phyloP scores from a whole-genome alignment of 495 filamentous ascomycete genomes.

The Pyrenopolyporus hunteri region DNA sequence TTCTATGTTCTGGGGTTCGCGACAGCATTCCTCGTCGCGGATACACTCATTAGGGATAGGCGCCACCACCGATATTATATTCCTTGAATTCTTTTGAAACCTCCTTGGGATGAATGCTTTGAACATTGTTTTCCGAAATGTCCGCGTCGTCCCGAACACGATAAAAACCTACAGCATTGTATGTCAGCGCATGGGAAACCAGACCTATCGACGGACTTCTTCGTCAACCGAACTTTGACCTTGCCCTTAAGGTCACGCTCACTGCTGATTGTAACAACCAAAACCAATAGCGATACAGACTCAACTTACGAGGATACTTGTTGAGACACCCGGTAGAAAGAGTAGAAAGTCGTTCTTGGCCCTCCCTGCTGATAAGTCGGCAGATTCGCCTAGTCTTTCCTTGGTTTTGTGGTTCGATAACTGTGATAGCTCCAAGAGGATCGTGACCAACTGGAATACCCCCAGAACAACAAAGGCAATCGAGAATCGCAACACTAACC shows the following conservation, averaged over 20 bases:
- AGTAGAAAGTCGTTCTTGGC: slow-evolving; percentile 49
- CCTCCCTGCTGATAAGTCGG: slow-evolving; percentile 44
- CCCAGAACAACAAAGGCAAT: slow-evolving; percentile 54
- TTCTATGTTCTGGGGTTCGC: too few species aligned
- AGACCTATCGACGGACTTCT: too few species aligned
- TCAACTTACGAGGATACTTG: slow-evolving; percentile 43
- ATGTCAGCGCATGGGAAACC: neutral
- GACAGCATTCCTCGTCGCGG: slow-evolving; percentile 12
- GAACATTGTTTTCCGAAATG: slow-evolving; percentile 39
- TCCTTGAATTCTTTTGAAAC: slow-evolving; percentile 14
- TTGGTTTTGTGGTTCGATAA: slow-evolving; percentile 41
- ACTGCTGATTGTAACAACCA: too few species aligned
- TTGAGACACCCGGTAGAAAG: slow-evolving; percentile 52
- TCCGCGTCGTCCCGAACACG: slow-evolving; percentile 52
- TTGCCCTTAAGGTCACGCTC: neutral
- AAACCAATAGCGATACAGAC: too few species aligned
- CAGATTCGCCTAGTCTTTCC: slow-evolving; percentile 41
- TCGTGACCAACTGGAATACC: slow-evolving; percentile 51
- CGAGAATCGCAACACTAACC: slow-evolving; percentile 53
- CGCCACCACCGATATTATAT: neutral
- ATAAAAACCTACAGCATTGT: slow-evolving; percentile 36
- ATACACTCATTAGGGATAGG: neutral
- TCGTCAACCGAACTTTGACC: too few species aligned
- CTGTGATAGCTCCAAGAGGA: slow-evolving; percentile 50
- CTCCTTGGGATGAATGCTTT: slow-evolving; percentile 23